Evolutionary conservation across 2,329 filamentous ascomycete genomes (phyloP), one percentile per base, ranked within the genome.

Genomic region (Rasamsonia emersonii): DNA sequence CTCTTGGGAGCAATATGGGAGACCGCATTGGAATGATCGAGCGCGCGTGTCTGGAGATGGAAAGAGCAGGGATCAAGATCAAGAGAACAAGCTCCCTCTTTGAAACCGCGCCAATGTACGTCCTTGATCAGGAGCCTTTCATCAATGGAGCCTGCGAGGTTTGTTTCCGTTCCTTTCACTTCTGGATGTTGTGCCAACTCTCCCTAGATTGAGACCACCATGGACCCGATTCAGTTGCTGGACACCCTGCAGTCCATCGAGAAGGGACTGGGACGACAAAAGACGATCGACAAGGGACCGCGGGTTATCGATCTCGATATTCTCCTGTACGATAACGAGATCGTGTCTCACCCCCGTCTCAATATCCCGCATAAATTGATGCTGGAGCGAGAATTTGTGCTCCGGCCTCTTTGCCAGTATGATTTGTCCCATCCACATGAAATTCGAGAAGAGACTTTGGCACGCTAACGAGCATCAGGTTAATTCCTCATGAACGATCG

Each of bases 101-200:
- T 73, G 86, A 96, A 64, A 98, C 89, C 3, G 78, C 85, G 47
- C 86, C 91, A 14, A 98, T 98, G 91, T 98, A 98, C 59, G 82
- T 95, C 42, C 65, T 82, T 41, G 82, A 95, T 41, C 91, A 98
- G 57, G 78, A 79, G 41, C 74, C 75, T 18, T 98, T 98, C 53
- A 65, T 95, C 28, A 98, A 98, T 54, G 91, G 86, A 13, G 88
- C 79, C 36, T 94, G 86, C 57, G 84, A 93, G 77, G 86, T 93
- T 58, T 55, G 76, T 67, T 29, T 18, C 4, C 10, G 11, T 5
- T 18, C 28, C 6, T 27, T 28, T 21, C 28, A 13, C 11, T 18
- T 32, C 34, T 34, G 38, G 39, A 24, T 16, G 10, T 24, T 16
- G 26, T 13, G 28, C 24, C 17, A 17, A 30, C 17, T 29, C 5